Evolutionary conservation across 768 basidiomycete species (phyloP), one percentile per base, ranked within the genome.

Genomic region (Phylloporus rhodoxanthus): DNA sequence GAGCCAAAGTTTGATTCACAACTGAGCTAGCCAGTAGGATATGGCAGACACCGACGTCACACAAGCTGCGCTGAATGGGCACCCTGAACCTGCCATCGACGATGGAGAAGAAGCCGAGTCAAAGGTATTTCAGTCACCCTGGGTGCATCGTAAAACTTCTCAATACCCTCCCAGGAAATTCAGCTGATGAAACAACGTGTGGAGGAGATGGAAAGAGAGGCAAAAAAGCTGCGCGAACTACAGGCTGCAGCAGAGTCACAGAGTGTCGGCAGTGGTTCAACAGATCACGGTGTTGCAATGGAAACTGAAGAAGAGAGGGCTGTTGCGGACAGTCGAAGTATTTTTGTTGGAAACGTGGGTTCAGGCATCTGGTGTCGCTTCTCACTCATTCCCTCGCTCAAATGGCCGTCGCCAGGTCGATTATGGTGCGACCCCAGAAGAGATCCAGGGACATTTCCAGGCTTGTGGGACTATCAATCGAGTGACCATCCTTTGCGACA

Each of bases 401-500:
- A 30, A 52, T 51, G 40, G 46, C 42, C n/a, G 44, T 45, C 30
- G 43, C 28, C 36, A 99, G 96, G 96, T 99, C 50, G 96, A 99
- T 74, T 99, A 98, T 67, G 78, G 84, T 46, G 87, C 95, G 10
- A 96, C 96, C 14, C 96, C 96, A 15, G 96, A 98, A 70, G 96
- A 99, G 67, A 93, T 99, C 43, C 96, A 98, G 72, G 82, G 77
- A 15, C 95, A 98, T 68, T 99, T 99, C 73, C 89, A 93, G 66
- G 85, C 94, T 14, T 98, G 94, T 64, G 96, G 96, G 6, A 91
- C 89, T 14, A 99, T 99, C 70, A 99, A 99, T 72, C 83, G 96
- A 60, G 93, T 99, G 37, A 99, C 96, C 1, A 99, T 99, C 63
- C 83, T 99, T 25, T 98, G 95, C 69, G 96, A 99, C 79, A 98